These are phyloP conservation scores for Picea mariana DNA, from an alignment of 83 land plant genomes.

Conservation along the genomic window DNA sequence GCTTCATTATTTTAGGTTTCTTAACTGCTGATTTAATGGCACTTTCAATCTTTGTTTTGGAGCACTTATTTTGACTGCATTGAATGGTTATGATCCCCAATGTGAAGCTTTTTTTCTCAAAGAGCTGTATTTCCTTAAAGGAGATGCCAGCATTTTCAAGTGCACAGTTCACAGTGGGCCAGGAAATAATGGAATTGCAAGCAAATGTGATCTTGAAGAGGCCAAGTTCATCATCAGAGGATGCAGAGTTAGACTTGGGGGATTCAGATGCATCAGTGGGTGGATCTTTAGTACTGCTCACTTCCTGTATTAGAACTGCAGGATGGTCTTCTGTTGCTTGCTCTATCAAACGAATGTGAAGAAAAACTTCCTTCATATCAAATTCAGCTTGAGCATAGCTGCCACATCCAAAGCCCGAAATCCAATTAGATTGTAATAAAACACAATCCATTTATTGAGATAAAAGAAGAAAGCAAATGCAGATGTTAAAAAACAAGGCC, in stretches of 20 bases:
- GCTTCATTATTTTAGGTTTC: slow-evolving; percentile 56
- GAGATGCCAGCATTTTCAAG: slow-evolving; percentile 49
- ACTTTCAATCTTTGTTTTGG: slow-evolving; percentile 41
- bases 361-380: slow-evolving; percentile 73
- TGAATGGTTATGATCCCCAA: slow-evolving; percentile 53
- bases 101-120: slow-evolving; percentile 66
- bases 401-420: neutral
- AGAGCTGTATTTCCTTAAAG: slow-evolving; percentile 72
- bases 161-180: slow-evolving; percentile 59
- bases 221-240: slow-evolving; percentile 8
- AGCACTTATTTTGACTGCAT: slow-evolving; percentile 42
- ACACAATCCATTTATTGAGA: neutral
- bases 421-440: neutral
- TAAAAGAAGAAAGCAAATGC: neutral
- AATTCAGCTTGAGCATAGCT: slow-evolving; percentile 82
- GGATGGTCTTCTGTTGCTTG: slow-evolving; percentile 56
- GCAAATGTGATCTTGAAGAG: slow-evolving; percentile 58
- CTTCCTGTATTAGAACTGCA: slow-evolving; percentile 54
- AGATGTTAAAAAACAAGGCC: neutral
- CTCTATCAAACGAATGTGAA: slow-evolving; percentile 64
- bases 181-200: slow-evolving; percentile 55
- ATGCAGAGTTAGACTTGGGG: slow-evolving; percentile 11
- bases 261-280: slow-evolving; percentile 1
- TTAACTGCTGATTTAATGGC: slow-evolving; percentile 51
- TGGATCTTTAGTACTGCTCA: slow-evolving; percentile 21